These are phyloP conservation scores for Austropuccinia psidii DNA, from an alignment of 1,284 basidiomycete species.

Conservation along the genomic window DNA sequence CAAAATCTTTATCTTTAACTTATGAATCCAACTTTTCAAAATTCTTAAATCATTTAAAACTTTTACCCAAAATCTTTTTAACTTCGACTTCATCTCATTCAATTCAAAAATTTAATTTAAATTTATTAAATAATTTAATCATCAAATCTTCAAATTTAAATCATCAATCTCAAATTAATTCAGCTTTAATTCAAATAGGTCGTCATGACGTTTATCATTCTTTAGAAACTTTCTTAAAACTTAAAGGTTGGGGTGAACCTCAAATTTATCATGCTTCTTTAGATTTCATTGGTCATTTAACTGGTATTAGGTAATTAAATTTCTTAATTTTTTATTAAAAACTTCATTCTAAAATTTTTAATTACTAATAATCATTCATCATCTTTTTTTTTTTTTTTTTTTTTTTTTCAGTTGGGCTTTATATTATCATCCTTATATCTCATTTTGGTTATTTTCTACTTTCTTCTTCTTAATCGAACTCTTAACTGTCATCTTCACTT, in stretches of 20 bases:
- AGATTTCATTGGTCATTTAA: conserved; percentile 32
- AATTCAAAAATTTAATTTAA: too few species aligned
- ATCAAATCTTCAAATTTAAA: too few species aligned
- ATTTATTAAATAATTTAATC: too few species aligned
- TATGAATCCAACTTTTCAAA: too few species aligned
- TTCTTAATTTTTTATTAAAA: neutral
- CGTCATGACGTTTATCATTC: conserved; percentile 19
- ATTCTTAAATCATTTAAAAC: too few species aligned
- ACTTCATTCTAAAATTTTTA: neutral
- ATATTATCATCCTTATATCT: conserved; percentile 35
- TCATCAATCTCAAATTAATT: too few species aligned
- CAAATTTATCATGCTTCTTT: conserved; percentile 29
- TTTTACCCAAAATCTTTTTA: too few species aligned
- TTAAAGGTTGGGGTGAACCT: conserved; percentile 26
- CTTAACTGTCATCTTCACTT: conserved; percentile 11
- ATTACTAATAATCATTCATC: neutral
- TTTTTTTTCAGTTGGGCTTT: conserved; percentile 10
- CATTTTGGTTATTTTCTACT: conserved; percentile 25
- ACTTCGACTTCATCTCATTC: too few species aligned
- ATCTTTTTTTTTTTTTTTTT: neutral
- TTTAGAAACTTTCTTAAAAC: neutral
- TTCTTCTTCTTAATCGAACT: conserved; percentile 28
- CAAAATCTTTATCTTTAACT: too few species aligned
- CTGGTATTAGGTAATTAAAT: conserved; percentile 25
- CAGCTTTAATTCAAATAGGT: conserved; percentile 22